These are phyloP conservation scores for Rosa persica DNA, from an alignment of 306 rosid genomes.

Conservation along the genomic window DNA sequence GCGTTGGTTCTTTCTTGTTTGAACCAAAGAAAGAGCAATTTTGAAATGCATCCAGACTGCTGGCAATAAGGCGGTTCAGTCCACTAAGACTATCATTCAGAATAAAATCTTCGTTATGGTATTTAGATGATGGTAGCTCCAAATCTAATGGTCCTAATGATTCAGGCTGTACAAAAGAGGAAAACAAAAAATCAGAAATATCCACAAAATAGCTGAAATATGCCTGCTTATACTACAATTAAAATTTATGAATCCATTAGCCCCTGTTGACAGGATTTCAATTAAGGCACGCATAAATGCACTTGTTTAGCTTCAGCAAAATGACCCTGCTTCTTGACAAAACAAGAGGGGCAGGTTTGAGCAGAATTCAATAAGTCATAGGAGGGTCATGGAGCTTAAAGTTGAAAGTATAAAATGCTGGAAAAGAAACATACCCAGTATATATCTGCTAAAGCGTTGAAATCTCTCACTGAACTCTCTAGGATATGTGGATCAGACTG, in stretches of 20 bases:
- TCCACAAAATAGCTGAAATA: neutral
- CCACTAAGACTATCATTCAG: slow-evolving; percentile 87
- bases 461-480: slow-evolving; percentile 54
- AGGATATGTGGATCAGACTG: slow-evolving; percentile 46
- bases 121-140: slow-evolving; percentile 74
- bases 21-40: slow-evolving; percentile 88
- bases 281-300: neutral
- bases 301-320: slow-evolving; percentile 1
- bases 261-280: neutral
- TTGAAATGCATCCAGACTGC: slow-evolving; percentile 99
- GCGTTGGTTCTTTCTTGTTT: slow-evolving; percentile 80
- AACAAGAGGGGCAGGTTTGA: slow-evolving; percentile 3
- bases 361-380: slow-evolving; percentile 16
- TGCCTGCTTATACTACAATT: neutral
- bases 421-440: slow-evolving; percentile 68
- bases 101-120: slow-evolving; percentile 62
- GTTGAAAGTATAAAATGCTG: slow-evolving; percentile 1
- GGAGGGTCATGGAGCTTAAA: slow-evolving; percentile 14
- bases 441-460: slow-evolving; percentile 54
- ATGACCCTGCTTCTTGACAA: neutral
- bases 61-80: slow-evolving; percentile 90
- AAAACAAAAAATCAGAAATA: slow-evolving; percentile 18
- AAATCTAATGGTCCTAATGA: slow-evolving; percentile 86
- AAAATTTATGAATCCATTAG: neutral
- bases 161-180: slow-evolving; percentile 69